These are phyloP conservation scores for Ustilago bromivora DNA, from an alignment of 1,284 basidiomycete genomes.

Conservation along the genomic window DNA sequence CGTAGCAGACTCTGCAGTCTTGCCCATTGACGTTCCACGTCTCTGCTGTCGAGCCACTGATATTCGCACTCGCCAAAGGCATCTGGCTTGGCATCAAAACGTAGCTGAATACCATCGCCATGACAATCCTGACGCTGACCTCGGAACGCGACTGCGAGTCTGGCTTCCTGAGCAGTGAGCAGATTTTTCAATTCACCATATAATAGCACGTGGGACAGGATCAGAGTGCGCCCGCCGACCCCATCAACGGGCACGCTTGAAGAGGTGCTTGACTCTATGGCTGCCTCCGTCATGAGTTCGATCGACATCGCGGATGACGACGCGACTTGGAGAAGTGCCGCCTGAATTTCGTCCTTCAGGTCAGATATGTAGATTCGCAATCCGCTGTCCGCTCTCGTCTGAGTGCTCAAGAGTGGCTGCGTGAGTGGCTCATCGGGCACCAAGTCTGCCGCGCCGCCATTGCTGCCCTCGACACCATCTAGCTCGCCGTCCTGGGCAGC, in stretches of 20 bases:
- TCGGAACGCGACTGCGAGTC: conserved; percentile 6
- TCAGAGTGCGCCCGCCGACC: not conserved
- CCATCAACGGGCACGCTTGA: not conserved
- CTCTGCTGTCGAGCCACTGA: not conserved
- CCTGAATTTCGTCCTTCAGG: conserved; percentile 7
- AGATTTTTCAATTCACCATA: not conserved
- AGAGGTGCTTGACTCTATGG: conserved; percentile 8
- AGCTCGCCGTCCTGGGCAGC: not conserved
- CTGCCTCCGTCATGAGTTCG: conserved; percentile 28
- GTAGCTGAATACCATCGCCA: not conserved
- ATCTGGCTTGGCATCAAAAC: not conserved
- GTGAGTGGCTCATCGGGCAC: conserved; percentile 1
- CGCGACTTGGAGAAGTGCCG: conserved; percentile 1
- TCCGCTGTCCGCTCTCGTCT: conserved; percentile 1
- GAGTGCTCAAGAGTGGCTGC: conserved; percentile 21
- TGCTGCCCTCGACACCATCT: not conserved
- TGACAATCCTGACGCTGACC: not conserved
- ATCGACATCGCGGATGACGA: conserved; percentile 8
- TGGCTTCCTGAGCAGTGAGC: not conserved
- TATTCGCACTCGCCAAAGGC: conserved; percentile 4
- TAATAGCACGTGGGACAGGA: not conserved
- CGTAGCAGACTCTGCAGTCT: conserved; percentile 14
- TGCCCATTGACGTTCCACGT: conserved; percentile 10
- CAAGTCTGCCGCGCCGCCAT: not conserved
- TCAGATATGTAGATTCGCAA: conserved; percentile 11